phyloP scores from a whole-genome alignment of 768 basidiomycete species.

The Pleurotus citrinopileatus region DNA sequence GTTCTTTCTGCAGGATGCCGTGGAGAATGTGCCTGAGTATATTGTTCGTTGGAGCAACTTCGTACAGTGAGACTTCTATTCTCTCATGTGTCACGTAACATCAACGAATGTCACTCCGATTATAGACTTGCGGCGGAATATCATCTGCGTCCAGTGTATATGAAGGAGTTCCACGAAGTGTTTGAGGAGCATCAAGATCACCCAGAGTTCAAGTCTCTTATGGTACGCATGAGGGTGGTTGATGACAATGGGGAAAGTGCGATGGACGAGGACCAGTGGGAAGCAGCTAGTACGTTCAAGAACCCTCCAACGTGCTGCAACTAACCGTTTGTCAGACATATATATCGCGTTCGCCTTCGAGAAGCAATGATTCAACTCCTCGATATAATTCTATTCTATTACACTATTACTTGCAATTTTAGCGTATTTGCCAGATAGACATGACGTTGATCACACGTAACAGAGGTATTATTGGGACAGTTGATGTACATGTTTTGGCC shows the following conservation, averaged over 20 bases:
- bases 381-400: not conserved
- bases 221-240: conserved; percentile 91
- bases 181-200: conserved; percentile 79
- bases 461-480: not conserved
- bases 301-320: not conserved
- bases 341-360: conserved; percentile 93
- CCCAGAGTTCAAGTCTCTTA: conserved; percentile 76
- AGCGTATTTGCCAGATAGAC: conserved; percentile 10
- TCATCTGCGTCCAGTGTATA: conserved; percentile 69
- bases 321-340: conserved; percentile 55
- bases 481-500: conserved; percentile 2
- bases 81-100: not conserved
- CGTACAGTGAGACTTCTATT: conserved; percentile 53
- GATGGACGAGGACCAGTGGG: conserved; percentile 97
- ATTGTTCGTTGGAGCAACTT: conserved; percentile 96
- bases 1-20: conserved; percentile 93
- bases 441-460: not conserved
- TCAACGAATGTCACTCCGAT: not conserved
- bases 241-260: conserved; percentile 81
- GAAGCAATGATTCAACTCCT: conserved; percentile 42
- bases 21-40: conserved; percentile 97
- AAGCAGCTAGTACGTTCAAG: conserved; percentile 86
- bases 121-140: conserved; percentile 82
- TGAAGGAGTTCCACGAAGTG: conserved; percentile 87
- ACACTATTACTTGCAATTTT: conserved; percentile 3